A percentile compares a stretch with the other conserved stretches of the same genome.
Conservation (phyloP, 2,329 filamentous ascomycete genomes). For the Phialemoniopsis sp. region DNA sequence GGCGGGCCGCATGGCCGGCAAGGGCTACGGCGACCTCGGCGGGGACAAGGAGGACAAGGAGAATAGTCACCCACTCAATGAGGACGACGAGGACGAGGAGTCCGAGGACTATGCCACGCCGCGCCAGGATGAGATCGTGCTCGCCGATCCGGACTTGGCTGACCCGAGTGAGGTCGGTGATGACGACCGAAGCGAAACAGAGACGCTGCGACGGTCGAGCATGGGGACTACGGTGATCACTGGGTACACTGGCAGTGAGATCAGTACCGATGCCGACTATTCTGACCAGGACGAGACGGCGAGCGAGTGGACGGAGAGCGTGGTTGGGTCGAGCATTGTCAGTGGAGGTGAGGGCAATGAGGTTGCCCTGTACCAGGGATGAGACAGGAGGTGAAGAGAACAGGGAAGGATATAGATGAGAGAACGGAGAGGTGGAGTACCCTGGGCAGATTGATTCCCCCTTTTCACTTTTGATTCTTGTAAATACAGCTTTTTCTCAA, state of each 20-base stretch:
- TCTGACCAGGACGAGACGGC: slow-evolving; percentile 30
- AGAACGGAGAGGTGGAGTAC: neutral
- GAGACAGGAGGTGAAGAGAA: neutral
- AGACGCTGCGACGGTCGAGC: slow-evolving; percentile 43
- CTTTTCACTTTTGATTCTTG: neutral
- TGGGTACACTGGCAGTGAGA: slow-evolving; percentile 10
- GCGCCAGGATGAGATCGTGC: slow-evolving; percentile 11
- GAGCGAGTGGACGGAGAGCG: slow-evolving; percentile 47
- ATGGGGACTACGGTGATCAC: slow-evolving; percentile 44
- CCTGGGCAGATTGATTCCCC: neutral
- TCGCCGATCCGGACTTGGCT: slow-evolving; percentile 8
- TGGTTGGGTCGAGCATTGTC: slow-evolving; percentile 20
- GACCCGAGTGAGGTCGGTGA: slow-evolving; percentile 18
- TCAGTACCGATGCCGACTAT: slow-evolving; percentile 16
- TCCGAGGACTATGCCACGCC: slow-evolving; percentile 6
- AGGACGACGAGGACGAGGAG: slow-evolving; percentile 49
- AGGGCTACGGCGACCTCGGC: slow-evolving; percentile 48
- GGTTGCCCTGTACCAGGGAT: slow-evolving; percentile 12
- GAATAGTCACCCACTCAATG: slow-evolving; percentile 37
- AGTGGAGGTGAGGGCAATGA: slow-evolving; percentile 9
- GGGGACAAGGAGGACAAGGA: slow-evolving; percentile 57
- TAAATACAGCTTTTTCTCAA: too few species aligned
- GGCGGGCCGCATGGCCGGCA: slow-evolving; percentile 44
- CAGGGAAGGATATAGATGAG: neutral
- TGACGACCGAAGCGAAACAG: slow-evolving; percentile 43